A percentile compares a stretch with the other conserved stretches of the same genome.
Conservation (phyloP, 805 yeast genomes). For the Saccharomyces kudriavzevii region DNA sequence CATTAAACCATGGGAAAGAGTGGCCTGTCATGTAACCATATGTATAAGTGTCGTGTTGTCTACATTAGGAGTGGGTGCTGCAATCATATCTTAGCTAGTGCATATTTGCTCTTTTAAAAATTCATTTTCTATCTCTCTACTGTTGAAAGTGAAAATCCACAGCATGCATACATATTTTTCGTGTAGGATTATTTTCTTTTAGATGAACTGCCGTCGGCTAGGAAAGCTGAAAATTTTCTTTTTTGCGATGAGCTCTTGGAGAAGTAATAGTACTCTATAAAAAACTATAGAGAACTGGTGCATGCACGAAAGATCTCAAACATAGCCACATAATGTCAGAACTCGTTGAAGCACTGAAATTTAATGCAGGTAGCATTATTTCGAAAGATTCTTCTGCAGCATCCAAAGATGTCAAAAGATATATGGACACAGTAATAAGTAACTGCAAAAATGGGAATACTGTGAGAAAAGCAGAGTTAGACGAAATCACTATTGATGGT, state of each 20-base stretch:
- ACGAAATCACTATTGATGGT: conserved; percentile 77
- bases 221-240: conserved; percentile 1
- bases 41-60: conserved; percentile 42
- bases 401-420: conserved; percentile 19
- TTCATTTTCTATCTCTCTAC: neutral
- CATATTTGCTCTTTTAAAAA: neutral
- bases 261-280: neutral
- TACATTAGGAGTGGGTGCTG: conserved; percentile 53
- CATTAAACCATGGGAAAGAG: conserved; percentile 34
- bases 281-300: neutral
- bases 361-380: conserved; percentile 18
- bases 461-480: conserved; percentile 48
- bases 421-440: conserved; percentile 23
- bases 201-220: neutral
- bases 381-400: conserved; percentile 15
- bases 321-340: conserved; percentile 8
- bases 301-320: neutral
- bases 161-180: neutral
- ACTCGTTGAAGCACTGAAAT: conserved; percentile 13
- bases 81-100: conserved; percentile 22
- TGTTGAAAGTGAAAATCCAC: neutral
- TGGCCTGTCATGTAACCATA: conserved; percentile 38
- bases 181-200: neutral
- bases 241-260: conserved; percentile 9
- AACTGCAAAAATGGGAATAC: conserved; percentile 12